A percentile compares a stretch with the other conserved stretches of the same genome.
phyloP scores from a whole-genome alignment of 2,329 filamentous ascomycete species.

The Xylariaceae sp. region DNA sequence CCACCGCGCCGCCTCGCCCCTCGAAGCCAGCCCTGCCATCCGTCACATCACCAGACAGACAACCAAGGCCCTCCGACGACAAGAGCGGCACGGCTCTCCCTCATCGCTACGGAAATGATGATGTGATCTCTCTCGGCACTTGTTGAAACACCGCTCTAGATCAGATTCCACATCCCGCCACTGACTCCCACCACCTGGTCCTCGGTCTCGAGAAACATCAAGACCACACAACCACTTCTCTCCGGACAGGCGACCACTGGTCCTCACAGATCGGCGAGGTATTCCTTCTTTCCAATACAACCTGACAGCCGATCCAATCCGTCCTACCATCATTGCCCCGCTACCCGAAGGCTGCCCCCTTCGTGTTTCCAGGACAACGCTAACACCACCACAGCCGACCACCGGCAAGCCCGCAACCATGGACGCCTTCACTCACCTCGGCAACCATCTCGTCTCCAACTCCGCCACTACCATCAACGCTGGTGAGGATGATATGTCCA shows the following conservation, averaged over 20 bases:
- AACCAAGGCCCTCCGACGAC: too few species aligned
- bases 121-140: neutral
- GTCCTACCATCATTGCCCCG: neutral
- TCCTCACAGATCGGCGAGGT: too few species aligned
- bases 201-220: too few species aligned
- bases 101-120: neutral
- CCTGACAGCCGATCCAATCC: neutral
- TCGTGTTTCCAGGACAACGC: neutral
- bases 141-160: neutral
- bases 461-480: slow-evolving; percentile 86
- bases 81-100: too few species aligned
- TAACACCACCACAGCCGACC: slow-evolving; percentile 20
- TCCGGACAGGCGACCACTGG: too few species aligned
- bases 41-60: too few species aligned
- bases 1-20: too few species aligned
- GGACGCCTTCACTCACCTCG: slow-evolving; percentile 83
- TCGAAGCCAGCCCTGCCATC: too few species aligned
- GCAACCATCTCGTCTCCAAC: slow-evolving; percentile 82
- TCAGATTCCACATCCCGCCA: neutral
- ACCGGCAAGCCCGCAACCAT: slow-evolving; percentile 59
- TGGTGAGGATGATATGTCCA: slow-evolving; percentile 70
- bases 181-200: neutral
- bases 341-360: neutral
- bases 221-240: too few species aligned
- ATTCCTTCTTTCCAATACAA: neutral